phyloP scores from a whole-genome alignment of 352 stramenopile species.

The Phytophthora capsici region DNA sequence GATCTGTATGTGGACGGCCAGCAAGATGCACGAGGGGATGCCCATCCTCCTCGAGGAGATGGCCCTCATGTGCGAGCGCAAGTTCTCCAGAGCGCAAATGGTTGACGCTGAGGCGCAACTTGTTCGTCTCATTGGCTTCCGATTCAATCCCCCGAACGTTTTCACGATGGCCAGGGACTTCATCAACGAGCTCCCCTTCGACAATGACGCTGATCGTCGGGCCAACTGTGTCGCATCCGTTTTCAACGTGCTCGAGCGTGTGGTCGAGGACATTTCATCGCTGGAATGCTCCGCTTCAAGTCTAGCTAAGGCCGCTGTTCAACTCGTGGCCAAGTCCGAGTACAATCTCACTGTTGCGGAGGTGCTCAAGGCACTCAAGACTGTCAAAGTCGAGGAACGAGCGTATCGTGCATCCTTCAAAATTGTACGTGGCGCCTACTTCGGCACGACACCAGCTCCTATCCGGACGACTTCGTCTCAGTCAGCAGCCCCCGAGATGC shows the following conservation, averaged over 20 bases:
- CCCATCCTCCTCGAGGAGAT: constrained; percentile 81
- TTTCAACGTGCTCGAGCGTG: constrained; percentile 48
- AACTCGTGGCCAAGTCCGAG: constrained; percentile 51
- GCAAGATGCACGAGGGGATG: constrained; percentile 78
- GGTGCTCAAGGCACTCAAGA: constrained; percentile 31
- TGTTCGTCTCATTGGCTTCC: constrained; percentile 62
- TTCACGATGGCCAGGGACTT: constrained; percentile 77
- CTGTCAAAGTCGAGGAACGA: constrained; percentile 28
- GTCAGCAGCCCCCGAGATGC: constrained; percentile 22
- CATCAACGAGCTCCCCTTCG: constrained; percentile 44
- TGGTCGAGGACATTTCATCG: constrained; percentile 42
- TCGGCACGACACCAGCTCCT: constrained; percentile 3
- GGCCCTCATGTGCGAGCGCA: constrained; percentile 73
- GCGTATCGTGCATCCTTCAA: constrained; percentile 43
- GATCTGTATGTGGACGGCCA: constrained; percentile 75
- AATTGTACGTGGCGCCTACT: constrained; percentile 43
- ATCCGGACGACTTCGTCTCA: constrained; percentile 18
- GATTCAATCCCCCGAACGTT: constrained; percentile 67
- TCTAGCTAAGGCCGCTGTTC: constrained; percentile 51
- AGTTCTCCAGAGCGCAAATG: constrained; percentile 73
- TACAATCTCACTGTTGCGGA: constrained; percentile 36
- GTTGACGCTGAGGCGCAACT: constrained; percentile 61
- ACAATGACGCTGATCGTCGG: constrained; percentile 20
- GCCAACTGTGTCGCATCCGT: constrained; percentile 43
- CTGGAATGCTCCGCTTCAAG: constrained; percentile 48